phyloP scores from a whole-genome alignment of 257 asterid species.

The Przewalskia tangutica region DNA sequence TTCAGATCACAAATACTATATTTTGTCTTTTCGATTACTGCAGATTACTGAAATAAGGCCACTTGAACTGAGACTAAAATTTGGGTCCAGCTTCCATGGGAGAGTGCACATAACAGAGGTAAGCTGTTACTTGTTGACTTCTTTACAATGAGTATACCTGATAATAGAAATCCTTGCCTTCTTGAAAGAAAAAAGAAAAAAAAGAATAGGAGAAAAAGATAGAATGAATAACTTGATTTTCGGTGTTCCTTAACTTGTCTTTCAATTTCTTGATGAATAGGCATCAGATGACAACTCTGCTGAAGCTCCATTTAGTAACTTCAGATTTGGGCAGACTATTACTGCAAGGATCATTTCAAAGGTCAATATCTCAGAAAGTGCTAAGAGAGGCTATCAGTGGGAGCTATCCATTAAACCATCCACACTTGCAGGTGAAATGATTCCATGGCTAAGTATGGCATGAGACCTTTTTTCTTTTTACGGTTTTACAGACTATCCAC shows the following conservation, averaged over 20 bases:
- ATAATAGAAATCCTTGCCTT: background rate
- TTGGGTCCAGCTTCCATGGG: slow-evolving; percentile 78
- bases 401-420: slow-evolving; percentile 80
- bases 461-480: background rate
- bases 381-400: slow-evolving; percentile 45
- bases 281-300: slow-evolving; percentile 50
- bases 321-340: slow-evolving; percentile 64
- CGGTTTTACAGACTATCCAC: background rate
- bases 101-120: slow-evolving; percentile 95
- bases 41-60: slow-evolving; percentile 89
- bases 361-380: slow-evolving; percentile 33
- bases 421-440: slow-evolving; percentile 44
- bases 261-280: slow-evolving; percentile 26
- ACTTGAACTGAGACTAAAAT: slow-evolving; percentile 74
- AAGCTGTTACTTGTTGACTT: background rate
- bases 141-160: background rate
- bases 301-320: slow-evolving; percentile 52
- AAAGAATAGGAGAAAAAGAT: background rate
- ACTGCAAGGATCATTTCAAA: slow-evolving; percentile 65
- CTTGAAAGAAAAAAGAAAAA: background rate
- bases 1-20: background rate
- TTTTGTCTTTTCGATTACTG: slow-evolving; percentile 16
- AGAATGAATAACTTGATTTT: background rate
- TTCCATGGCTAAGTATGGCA: slow-evolving; percentile 2
- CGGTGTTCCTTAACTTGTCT: background rate